Conservation (phyloP, 306 rosid species). For the Quercus agrifolia region DNA sequence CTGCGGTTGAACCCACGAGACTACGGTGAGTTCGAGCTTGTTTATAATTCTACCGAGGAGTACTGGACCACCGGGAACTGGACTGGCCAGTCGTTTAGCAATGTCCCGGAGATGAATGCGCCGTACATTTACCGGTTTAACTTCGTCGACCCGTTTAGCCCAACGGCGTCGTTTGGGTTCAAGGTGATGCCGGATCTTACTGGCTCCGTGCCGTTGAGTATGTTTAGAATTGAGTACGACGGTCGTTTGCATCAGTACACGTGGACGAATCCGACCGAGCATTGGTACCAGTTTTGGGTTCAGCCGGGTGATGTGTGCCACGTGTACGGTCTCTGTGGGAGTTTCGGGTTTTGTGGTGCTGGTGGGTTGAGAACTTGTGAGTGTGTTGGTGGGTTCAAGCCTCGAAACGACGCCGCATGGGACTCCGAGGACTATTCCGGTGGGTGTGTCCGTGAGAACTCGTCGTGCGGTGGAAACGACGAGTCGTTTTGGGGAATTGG, state of each 20-base stretch:
- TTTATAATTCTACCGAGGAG: constrained; percentile 36
- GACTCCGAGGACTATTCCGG: constrained; percentile 37
- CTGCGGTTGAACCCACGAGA: constrained; percentile 46
- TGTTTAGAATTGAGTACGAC: constrained; percentile 42
- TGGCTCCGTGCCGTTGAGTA: constrained; percentile 45
- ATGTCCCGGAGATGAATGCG: constrained; percentile 63
- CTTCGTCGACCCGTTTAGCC: constrained; percentile 42
- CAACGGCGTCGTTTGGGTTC: constrained; percentile 70
- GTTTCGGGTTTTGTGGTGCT: constrained; percentile 48
- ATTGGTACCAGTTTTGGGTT: constrained; percentile 69
- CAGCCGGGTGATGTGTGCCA: constrained; percentile 42
- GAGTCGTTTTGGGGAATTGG: constrained; percentile 41
- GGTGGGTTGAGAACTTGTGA: constrained; percentile 33
- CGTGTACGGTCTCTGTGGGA: constrained; percentile 56
- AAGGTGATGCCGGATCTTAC: constrained; percentile 35
- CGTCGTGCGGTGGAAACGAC: constrained; percentile 25
- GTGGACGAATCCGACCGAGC: constrained; percentile 45
- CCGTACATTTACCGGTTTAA: constrained; percentile 65
- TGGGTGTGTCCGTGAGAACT: constrained; percentile 41
- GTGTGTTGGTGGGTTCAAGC: constrained; percentile 48
- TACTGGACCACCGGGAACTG: constrained; percentile 78
- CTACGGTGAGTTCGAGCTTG: constrained; percentile 62
- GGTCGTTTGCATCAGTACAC: constrained; percentile 72
- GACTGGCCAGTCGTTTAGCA: constrained; percentile 40
- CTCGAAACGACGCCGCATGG: constrained; percentile 47